phyloP scores from a whole-genome alignment of 2,329 filamentous ascomycete genomes.

The Madurella mycetomatis region DNA sequence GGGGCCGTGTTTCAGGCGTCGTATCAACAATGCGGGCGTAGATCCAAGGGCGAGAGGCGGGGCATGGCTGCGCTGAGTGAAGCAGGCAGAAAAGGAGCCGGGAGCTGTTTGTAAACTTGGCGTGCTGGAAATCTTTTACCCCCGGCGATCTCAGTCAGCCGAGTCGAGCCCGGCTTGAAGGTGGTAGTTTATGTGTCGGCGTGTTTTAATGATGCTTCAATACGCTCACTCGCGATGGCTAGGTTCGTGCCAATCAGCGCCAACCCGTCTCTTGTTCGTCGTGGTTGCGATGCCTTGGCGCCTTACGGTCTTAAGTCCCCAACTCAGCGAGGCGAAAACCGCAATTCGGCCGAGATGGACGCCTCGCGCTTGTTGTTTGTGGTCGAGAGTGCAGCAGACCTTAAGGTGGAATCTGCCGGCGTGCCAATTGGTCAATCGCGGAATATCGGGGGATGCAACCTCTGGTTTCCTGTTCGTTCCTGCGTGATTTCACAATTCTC shows the following conservation, averaged over 20 bases:
- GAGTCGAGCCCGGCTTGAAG: not conserved
- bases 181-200: not conserved
- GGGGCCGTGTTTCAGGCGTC: slow-evolving; percentile 32
- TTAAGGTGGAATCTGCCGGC: slow-evolving; percentile 1
- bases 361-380: not conserved
- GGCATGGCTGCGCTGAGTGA: slow-evolving; percentile 21
- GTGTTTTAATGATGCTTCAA: not conserved
- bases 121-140: not conserved
- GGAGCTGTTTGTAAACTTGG: not conserved
- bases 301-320: not conserved
- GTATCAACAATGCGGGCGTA: slow-evolving; percentile 33
- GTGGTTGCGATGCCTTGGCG: not conserved
- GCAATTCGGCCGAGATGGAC: slow-evolving; percentile 2
- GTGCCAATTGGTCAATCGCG: not conserved
- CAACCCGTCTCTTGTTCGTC: not conserved
- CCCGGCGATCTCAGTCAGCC: not conserved
- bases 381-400: not conserved
- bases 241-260: not conserved
- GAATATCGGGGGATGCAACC: not conserved
- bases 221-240: not conserved
- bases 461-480: not conserved
- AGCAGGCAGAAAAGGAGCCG: slow-evolving; percentile 15
- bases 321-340: not conserved
- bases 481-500: not conserved
- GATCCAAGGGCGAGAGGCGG: slow-evolving; percentile 21